Base-by-base conservation (phyloP, 768 basidiomycete species). In the Lactifluus volemus region DNA sequence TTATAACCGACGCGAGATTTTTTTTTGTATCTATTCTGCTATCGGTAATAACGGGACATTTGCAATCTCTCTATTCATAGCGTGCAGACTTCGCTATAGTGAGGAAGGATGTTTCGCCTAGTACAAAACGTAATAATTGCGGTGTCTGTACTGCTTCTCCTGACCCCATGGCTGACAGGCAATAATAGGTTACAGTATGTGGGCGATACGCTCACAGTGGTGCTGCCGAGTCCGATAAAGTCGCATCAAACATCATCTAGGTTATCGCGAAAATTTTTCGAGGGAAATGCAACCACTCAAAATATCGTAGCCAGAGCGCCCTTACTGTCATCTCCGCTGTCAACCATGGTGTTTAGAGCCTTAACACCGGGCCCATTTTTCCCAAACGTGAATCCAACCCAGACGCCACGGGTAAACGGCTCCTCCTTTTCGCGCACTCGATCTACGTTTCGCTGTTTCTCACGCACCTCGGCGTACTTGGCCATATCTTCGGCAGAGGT, bases 391-490 rank as follows among this genome's bases (percentile, higher is more conserved):
- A 93, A 93, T 3, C 91, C 91, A 55, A 92, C 91, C 91, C 91
- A 92, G 47, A 92, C 88, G 5, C 91, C 91, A 51, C 91, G 76
- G 2, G 78, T 72, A 67, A 81, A 75, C 3, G 78, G 72, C 61
- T 92, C 90, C 4, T 90, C 92, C 72, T 89, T 89, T 77, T 98
- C 96, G 72, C 81, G 84, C 17, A 98, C 90, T 59, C 81, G 82
- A 29, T 96, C 96, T 29, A 99, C 95, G 70, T 98, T 95, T 68
- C 76, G 78, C 75, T 98, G 94, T 75, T 98, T 99, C 78, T 97
- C 97, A 73, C 89, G 84, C 7, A 99, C 97, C 72, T 99, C 96
- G 11, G 95, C 92, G 70, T 98, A 98, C 76, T 98, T 98, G 53
- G 92, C 93, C 95, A 98, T 98, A 70, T 98, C 96, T 60, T 95